phyloP scores from a whole-genome alignment of 1,284 basidiomycete species.

The Moesziomyces globuligerus region DNA sequence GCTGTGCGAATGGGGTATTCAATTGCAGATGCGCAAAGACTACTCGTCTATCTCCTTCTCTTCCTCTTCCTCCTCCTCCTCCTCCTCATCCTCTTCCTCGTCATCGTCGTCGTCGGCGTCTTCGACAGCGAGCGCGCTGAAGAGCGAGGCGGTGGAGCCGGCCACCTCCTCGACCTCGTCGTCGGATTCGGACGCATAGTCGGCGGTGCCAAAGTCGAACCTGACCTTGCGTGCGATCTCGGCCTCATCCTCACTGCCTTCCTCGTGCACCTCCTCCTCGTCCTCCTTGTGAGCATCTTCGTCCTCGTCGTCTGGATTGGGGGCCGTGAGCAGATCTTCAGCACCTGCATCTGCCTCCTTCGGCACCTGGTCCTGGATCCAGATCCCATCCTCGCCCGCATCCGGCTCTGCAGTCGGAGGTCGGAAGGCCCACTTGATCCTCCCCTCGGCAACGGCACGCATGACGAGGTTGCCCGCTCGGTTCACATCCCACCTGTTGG shows the following conservation, averaged over 20 bases:
- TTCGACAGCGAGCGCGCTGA: slow-evolving; percentile 43
- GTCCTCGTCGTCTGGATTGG: slow-evolving; percentile 34
- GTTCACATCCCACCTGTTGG: slow-evolving; percentile 84
- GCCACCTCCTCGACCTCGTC: slow-evolving; percentile 18
- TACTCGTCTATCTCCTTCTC: slow-evolving; percentile 1
- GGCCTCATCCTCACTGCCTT: slow-evolving; percentile 11
- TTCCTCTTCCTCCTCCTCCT: slow-evolving; percentile 12
- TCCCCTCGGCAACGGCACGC: slow-evolving; percentile 77
- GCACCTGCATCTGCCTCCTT: background rate
- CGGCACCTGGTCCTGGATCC: slow-evolving; percentile 19
- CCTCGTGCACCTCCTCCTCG: slow-evolving; percentile 4
- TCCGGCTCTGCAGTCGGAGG: slow-evolving; percentile 17
- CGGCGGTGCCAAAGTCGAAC: slow-evolving; percentile 28
- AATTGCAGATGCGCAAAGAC: background rate
- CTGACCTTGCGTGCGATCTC: slow-evolving; percentile 26
- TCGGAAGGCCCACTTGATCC: slow-evolving; percentile 80
- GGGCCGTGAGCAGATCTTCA: slow-evolving; percentile 29
- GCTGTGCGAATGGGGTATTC: background rate
- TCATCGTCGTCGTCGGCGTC: slow-evolving; percentile 33
- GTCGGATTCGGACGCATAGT: slow-evolving; percentile 11
- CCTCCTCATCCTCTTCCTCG: slow-evolving; percentile 16
- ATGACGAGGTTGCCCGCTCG: slow-evolving; percentile 82
- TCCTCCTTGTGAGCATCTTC: slow-evolving; percentile 26
- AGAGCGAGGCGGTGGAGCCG: slow-evolving; percentile 19
- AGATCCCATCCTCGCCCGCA: slow-evolving; percentile 24